Evolutionary conservation across 116 monocot species (phyloP).

Genomic region (Cymodocea nodosa): DNA sequence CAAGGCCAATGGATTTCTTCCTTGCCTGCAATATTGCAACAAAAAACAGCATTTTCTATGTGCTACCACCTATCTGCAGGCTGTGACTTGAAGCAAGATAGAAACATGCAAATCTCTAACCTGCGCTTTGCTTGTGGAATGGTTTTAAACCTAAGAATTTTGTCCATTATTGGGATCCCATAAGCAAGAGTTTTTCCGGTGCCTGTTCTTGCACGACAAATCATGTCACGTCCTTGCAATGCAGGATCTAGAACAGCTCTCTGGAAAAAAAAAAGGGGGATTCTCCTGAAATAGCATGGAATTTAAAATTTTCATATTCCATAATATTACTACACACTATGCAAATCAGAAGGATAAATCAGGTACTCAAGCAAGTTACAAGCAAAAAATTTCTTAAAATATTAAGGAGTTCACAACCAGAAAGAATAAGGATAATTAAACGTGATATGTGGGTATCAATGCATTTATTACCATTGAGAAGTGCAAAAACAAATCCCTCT

Average conservation of each 20-base stretch:
- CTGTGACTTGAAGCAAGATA: background rate
- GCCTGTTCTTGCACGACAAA: conserved; percentile 79
- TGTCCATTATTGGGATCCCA: conserved; percentile 83
- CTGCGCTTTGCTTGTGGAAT: conserved; percentile 48
- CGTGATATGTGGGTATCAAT: no score
- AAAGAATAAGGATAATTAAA: no score
- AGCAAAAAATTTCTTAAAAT: background rate
- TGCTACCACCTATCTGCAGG: no score
- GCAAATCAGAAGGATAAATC: background rate
- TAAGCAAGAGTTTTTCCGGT: conserved; percentile 93
- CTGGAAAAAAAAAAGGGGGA: background rate
- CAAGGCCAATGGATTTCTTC: conserved; percentile 75
- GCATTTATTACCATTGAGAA: no score
- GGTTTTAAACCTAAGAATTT: conserved; percentile 27
- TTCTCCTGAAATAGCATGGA: background rate
- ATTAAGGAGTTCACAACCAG: background rate
- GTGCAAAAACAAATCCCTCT: no score
- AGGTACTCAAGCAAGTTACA: background rate
- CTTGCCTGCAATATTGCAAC: conserved; percentile 25
- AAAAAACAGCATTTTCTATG: no score
- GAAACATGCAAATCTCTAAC: conserved; percentile 16
- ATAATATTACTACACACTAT: background rate
- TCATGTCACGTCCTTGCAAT: conserved; percentile 83
- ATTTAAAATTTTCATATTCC: background rate
- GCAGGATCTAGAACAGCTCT: conserved; percentile 31